These are phyloP conservation scores for Paecilomyces sp. DNA, from an alignment of 2,329 filamentous ascomycete species.

Conservation along the genomic window DNA sequence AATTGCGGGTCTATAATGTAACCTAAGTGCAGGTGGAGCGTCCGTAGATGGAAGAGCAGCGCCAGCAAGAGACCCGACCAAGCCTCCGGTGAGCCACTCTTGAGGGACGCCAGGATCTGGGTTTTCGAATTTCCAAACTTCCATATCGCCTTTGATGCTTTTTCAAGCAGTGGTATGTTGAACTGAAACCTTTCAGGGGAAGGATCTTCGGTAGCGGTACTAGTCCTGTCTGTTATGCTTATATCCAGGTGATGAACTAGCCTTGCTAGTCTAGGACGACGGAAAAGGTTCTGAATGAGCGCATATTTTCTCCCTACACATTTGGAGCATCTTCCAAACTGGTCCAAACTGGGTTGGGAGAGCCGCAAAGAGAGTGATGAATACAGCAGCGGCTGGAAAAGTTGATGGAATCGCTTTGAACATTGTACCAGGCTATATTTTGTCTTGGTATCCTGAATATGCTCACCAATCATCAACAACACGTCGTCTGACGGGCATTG, in stretches of 20 bases:
- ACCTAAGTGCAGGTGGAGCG: too few relatives aligned
- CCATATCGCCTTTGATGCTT: neutral
- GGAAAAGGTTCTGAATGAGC: neutral
- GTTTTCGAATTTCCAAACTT: too few relatives aligned
- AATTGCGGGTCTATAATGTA: too few relatives aligned
- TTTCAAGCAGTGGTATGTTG: too few relatives aligned
- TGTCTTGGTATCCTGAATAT: neutral
- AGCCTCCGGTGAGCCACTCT: too few relatives aligned
- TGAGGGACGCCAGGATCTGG: too few relatives aligned
- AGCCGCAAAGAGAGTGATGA: neutral
- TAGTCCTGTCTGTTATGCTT: too few relatives aligned
- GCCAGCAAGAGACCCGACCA: neutral
- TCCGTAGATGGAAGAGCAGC: neutral
- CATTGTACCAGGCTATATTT: neutral
- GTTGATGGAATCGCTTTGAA: neutral
- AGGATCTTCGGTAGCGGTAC: too few relatives aligned
- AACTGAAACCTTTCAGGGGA: too few relatives aligned
- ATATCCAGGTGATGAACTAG: neutral
- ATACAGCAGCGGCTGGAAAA: neutral
- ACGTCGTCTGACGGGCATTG: neutral
- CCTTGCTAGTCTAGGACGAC: neutral
- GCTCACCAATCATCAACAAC: neutral
- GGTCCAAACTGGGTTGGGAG: too few relatives aligned
- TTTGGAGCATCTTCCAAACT: too few relatives aligned
- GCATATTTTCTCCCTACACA: too few relatives aligned